Evolutionary conservation across 2,329 filamentous ascomycete genomes (phyloP), one percentile per base, ranked within the genome.

Genomic region (Exophiala oligosperma): DNA sequence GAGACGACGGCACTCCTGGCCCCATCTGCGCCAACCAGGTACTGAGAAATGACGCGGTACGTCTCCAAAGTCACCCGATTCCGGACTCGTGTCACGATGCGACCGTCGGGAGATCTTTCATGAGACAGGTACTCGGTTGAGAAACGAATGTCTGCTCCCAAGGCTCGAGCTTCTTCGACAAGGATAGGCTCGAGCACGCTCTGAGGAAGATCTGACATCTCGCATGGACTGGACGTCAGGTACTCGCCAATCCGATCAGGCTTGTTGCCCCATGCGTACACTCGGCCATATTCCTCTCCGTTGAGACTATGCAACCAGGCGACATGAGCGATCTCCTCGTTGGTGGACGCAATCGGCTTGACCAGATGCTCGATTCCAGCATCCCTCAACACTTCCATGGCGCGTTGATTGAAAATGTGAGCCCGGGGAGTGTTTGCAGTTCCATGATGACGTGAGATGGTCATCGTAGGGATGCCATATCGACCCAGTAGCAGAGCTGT

Each of bases 141-240:
- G 62, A 78, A 81, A 7, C 77, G 73, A 44, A 75, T 66, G 2
- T 67, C 70, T 67, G 77, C 80, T 11, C 78, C 78, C 14, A 66
- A 49, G 38, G 68, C 64, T 4, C 71, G 72, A 1, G 78, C 78
- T 32, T 75, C 64, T 3, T 74, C 68, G 12, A 78, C 72, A 5
- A 81, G 71, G 29, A 80, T 72, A 1, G 79, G 79, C 59, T 81
- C 79, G 2, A 81, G 68, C n/a, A 76, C 64, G 1, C 78, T 80
- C 61, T 81, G 79, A 1, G 79, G 78, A 1, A 80, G 69, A 64
- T 80, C 78, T 6, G 74, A 63, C 28, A 72, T 74, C 1, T 66
- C 59, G 52, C 77, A 79, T 6, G 78, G 78, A 56, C 72, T 76
- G 2, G 76, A 75, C 7, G 61, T 62, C 4, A 26, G 7, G 24